A percentile compares a stretch with the other conserved stretches of the same genome.
phyloP scores from a whole-genome alignment of 139 green algal species.

The Diplosphaera chodatii region DNA sequence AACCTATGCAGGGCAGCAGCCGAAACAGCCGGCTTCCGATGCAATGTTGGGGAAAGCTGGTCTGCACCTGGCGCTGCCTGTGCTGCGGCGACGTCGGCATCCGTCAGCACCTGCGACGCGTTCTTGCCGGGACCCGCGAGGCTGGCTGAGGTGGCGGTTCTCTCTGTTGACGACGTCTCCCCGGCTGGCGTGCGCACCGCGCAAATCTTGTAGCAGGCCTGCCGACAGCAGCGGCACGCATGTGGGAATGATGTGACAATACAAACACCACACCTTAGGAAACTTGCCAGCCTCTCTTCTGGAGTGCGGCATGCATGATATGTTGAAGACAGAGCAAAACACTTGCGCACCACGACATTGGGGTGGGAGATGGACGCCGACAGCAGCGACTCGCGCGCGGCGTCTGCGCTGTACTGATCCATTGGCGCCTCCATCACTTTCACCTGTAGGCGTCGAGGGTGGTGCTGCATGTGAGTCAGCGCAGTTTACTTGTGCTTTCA shows the following conservation, averaged over 20 bases:
- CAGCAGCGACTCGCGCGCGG: slow-evolving; percentile 39
- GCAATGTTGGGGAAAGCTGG: too few species aligned
- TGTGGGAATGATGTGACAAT: too few species aligned
- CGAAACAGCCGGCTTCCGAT: too few species aligned
- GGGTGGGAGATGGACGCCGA: slow-evolving; percentile 33
- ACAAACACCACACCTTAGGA: too few species aligned
- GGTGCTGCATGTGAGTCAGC: too few species aligned
- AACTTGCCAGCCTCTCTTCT: too few species aligned
- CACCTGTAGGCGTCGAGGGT: too few species aligned
- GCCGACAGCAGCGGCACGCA: too few species aligned
- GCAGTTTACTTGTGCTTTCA: too few species aligned
- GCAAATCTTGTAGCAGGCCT: slow-evolving; percentile 9
- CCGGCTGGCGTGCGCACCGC: background rate
- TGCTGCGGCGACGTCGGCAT: background rate
- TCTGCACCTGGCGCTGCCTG: background rate
- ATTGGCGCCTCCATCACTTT: slow-evolving; percentile 17
- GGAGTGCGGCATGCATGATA: background rate
- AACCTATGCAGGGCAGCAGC: too few species aligned
- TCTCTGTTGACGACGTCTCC: background rate
- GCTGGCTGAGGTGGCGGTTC: background rate
- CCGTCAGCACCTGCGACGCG: background rate
- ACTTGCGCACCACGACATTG: slow-evolving; percentile 1
- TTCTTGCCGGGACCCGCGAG: background rate
- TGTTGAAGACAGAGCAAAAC: too few species aligned
- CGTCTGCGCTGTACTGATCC: slow-evolving; percentile 15